Percentiles rank a stretch among this genome's conserved stretches.
These are phyloP conservation scores for Pseudogymnoascus sp. DNA, from an alignment of 2,329 filamentous ascomycete species.

Conservation along the genomic window DNA sequence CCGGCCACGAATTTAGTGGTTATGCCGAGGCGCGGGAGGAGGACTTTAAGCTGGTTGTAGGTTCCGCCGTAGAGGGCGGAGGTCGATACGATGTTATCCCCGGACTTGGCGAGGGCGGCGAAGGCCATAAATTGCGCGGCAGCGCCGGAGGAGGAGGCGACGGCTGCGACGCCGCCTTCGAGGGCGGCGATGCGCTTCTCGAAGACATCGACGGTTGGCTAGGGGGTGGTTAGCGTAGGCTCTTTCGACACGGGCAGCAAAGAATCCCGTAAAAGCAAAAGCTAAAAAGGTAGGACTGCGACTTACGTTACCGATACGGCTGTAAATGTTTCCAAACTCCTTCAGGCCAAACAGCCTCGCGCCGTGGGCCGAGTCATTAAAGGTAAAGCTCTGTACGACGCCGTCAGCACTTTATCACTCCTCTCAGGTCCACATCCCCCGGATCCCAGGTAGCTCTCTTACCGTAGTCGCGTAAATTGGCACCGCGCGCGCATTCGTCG, in stretches of 20 bases:
- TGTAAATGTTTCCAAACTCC: slow-evolving; percentile 97
- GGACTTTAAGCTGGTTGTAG: slow-evolving; percentile 95
- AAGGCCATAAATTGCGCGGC: slow-evolving; percentile 89
- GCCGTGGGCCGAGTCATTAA: slow-evolving; percentile 94
- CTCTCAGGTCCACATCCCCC: not conserved
- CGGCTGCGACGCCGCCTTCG: slow-evolving; percentile 80
- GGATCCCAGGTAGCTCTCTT: slow-evolving; percentile 18
- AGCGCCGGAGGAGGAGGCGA: slow-evolving; percentile 80
- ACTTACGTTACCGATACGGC: slow-evolving; percentile 79
- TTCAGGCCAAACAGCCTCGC: slow-evolving; percentile 94
- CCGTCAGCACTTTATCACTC: slow-evolving; percentile 11
- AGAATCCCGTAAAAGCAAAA: too few relatives aligned
- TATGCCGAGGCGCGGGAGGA: slow-evolving; percentile 79
- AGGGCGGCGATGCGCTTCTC: slow-evolving; percentile 95
- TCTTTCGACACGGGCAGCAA: too few relatives aligned
- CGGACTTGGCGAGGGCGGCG: slow-evolving; percentile 70
- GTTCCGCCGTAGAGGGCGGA: slow-evolving; percentile 90
- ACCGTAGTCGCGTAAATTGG: slow-evolving; percentile 93
- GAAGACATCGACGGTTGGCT: slow-evolving; percentile 91
- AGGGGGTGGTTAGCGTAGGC: slow-evolving; percentile 9
- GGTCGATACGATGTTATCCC: slow-evolving; percentile 90
- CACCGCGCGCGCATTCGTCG: slow-evolving; percentile 81
- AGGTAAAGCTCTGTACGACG: slow-evolving; percentile 62
- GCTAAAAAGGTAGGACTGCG: not conserved
- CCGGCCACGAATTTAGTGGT: slow-evolving; percentile 78